Evolutionary conservation across 176 grass and related monocot genomes (phyloP), one percentile per base, ranked within the genome.

Genomic region (Phragmites australis): DNA sequence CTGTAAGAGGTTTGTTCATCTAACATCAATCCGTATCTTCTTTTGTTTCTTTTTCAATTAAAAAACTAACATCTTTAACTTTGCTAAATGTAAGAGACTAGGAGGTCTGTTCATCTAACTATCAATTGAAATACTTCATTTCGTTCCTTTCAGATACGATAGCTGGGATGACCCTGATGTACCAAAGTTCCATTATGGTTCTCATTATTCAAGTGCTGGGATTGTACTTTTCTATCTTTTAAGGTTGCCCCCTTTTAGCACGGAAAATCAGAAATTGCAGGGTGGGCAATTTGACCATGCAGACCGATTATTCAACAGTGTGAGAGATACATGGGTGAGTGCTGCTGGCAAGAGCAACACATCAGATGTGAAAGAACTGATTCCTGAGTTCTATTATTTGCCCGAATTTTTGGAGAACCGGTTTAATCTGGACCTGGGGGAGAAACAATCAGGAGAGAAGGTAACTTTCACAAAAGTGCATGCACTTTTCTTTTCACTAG

Each of bases 111-210:
- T 42, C 49, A 69, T 90, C 52, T 58, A 79, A 47, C 68, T 49
- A 40, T 77, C 22, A 78, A 30, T 67, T 84, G 13, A 50, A 76
- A 29, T 62, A 70, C 51, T 2, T 51, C 83, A 21, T 82, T 77
- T 74, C 59, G 6, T 77, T 77, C 9, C 85, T 80, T 84, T 81
- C 84, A 99, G 96, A 78, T 99, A 95, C 27, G 93, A 99, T 72
- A 95, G 92, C 66, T 99, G 97, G 97, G 97, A 99, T 84, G 97
- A 99, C 66, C 97, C 97, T 70, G 97, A 99, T 81, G 97, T 99
- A 43, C 97, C 97, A 6, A 99, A 99, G 69, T 99, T 99, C 57
- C 97, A 99, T 88, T 99, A 99, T 81, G 97, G 97, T 65, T 99
- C 93, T 43, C 97, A 99, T 75, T 99, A 99, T 87, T 99, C 97